Evolutionary conservation across 2,329 filamentous ascomycete species (phyloP), one percentile per base, ranked within the genome.

Genomic region (Ascochyta lentis): DNA sequence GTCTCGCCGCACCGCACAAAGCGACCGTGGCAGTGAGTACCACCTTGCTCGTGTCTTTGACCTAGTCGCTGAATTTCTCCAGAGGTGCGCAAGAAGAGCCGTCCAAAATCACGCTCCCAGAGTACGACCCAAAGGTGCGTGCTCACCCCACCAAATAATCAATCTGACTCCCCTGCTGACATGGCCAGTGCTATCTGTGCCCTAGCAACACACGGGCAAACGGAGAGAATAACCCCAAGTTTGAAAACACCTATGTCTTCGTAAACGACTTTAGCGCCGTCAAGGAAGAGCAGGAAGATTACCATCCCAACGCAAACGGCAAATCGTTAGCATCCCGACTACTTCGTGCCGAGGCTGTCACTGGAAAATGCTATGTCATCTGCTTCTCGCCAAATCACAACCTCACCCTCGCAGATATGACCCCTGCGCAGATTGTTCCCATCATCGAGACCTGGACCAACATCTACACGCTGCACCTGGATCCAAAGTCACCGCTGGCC

Each of bases 221-320:
- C 67, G 95, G 95, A 51, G 92, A 95, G 69, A 75, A 77, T 57
- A 99, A 99, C 69, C 94, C 95, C 1, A 82, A 90, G 49, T 99
- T 98, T 73, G 83, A 90, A 48, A 86, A 86, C 69, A 96, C 92
- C 0, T 98, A 96, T 73, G 89, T 94, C 35, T 99, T 99, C 71
- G 90, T 98, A 65, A 99, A 99, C 70, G 95, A 99, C 76, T 99
- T 95, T 78, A 96, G 92, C 69, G 95, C 95, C 2, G 94, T 99
- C 46, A 97, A 96, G 78, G 93, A 97, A 77, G 83, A 90, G 60
- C 95, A 99, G 76, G 87, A 89, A 27, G 87, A 91, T 43, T 99
- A 98, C 76, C 77, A 79, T 19, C 79, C 79, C 13, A 75, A 79
- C 22, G 74, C 78, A n/a, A 74, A 81, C 54, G 76, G 79, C 68